Evolutionary conservation across 2,329 filamentous ascomycete species (phyloP).

Genomic region (Zymoseptoria tritici): DNA sequence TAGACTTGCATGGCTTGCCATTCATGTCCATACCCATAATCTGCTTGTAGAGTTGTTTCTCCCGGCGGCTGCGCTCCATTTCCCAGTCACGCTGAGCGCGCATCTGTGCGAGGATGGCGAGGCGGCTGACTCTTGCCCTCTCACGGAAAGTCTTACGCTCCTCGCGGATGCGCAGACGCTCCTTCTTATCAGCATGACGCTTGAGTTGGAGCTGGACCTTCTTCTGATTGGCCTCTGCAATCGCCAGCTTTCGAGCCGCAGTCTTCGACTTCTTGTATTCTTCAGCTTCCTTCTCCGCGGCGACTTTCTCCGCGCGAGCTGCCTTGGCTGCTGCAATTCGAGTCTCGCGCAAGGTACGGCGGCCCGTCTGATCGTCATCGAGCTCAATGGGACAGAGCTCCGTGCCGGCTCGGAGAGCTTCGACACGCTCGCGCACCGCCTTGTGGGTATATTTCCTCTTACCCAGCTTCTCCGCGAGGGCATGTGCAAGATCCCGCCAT

Average conservation of each 20-base stretch:
- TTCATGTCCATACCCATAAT: constrained; percentile 13
- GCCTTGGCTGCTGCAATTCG: constrained; percentile 24
- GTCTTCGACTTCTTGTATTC: constrained; percentile 14
- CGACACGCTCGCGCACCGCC: constrained; percentile 40
- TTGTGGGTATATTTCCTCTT: constrained; percentile 38
- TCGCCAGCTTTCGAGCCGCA: constrained; percentile 11
- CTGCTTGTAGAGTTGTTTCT: constrained; percentile 15
- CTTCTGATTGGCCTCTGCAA: constrained; percentile 8
- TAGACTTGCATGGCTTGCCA: background rate
- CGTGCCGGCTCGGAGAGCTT: constrained; percentile 35
- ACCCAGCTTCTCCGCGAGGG: constrained; percentile 33
- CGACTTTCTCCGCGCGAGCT: constrained; percentile 16
- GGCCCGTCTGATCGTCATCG: constrained; percentile 34
- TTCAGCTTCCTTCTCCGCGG: constrained; percentile 8
- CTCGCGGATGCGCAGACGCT: constrained; percentile 10
- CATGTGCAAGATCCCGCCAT: constrained; percentile 32
- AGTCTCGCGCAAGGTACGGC: constrained; percentile 27
- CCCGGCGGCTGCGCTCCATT: constrained; percentile 10
- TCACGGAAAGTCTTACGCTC: constrained; percentile 10
- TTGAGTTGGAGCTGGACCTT: constrained; percentile 5
- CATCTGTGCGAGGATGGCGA: constrained; percentile 5
- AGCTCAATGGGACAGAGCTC: constrained; percentile 40
- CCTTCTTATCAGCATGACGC: constrained; percentile 9
- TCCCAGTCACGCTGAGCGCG: constrained; percentile 17
- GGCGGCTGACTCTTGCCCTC: constrained; percentile 4